Percentiles rank a stretch among this genome's conserved stretches.
phyloP scores from a whole-genome alignment of 805 yeast species.

The Nakazawaea holstii region DNA sequence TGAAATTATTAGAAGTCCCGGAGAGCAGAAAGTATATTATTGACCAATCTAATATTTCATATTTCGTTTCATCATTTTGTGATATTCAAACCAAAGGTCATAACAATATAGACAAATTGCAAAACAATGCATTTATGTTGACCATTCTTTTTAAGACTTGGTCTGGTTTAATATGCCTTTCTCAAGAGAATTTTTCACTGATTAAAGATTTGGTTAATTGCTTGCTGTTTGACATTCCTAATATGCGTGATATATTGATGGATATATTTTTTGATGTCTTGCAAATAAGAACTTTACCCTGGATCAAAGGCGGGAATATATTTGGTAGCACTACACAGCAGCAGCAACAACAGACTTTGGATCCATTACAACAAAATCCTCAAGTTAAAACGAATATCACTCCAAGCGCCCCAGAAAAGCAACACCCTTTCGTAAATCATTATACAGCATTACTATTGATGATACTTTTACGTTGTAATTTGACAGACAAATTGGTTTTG shows the following conservation, averaged over 20 bases:
- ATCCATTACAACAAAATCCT: slow-evolving; percentile 5
- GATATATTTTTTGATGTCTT: slow-evolving; percentile 70
- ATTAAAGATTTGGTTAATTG: slow-evolving; percentile 56
- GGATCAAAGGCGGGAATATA: slow-evolving; percentile 26
- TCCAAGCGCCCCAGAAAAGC: slow-evolving; percentile 29
- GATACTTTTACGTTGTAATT: slow-evolving; percentile 49
- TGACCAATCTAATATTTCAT: slow-evolving; percentile 57
- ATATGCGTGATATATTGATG: slow-evolving; percentile 55
- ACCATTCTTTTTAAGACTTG: slow-evolving; percentile 61
- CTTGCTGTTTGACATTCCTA: slow-evolving; percentile 51
- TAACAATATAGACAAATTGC: slow-evolving; percentile 48
- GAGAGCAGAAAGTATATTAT: slow-evolving; percentile 46
- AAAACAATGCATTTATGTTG: slow-evolving; percentile 54
- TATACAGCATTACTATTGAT: slow-evolving; percentile 57
- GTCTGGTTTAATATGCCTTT: slow-evolving; percentile 68
- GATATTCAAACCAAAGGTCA: slow-evolving; percentile 48
- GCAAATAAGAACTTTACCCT: slow-evolving; percentile 51
- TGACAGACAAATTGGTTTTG: slow-evolving; percentile 41
- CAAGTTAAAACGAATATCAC: slow-evolving; percentile 10
- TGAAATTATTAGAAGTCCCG: slow-evolving; percentile 54
- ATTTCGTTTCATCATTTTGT: slow-evolving; percentile 65
- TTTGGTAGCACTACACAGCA: slow-evolving; percentile 17
- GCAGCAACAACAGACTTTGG: background rate
- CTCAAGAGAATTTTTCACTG: slow-evolving; percentile 49
- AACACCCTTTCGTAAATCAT: slow-evolving; percentile 48